Base-by-base conservation (phyloP, 2,329 filamentous ascomycete genomes). In the Moelleriella libera region DNA sequence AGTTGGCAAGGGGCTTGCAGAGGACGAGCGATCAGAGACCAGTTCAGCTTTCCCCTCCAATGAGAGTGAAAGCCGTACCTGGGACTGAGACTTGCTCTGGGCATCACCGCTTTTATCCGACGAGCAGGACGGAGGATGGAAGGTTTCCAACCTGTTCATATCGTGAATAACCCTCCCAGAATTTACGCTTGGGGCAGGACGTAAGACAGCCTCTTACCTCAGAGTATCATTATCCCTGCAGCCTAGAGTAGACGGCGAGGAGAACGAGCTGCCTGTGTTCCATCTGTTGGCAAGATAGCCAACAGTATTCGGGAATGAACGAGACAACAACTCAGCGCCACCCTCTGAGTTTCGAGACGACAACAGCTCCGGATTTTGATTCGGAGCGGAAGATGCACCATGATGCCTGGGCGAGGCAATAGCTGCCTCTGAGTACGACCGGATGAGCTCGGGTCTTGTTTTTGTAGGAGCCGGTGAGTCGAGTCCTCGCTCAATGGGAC, bases 21-120 rank as follows among this genome's bases (percentile, higher is more conserved):
- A 54, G 48, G 85, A 84, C 3, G 83, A 83, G 31, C 83, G 78
- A 51, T 82, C 75, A 47, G 83, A 79, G 28, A 89, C 78, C 46
- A 96, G 73, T 57, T 90, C 84, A n/a, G 90, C 90, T 59, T 89
- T 90, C 54, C 90, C 90, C 58, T 96, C 88, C 32, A 89, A 75
- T 14, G 87, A 92, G 58, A 92, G 80, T 2, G 86, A 88, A 30
- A 96, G 72, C 45, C 88, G 82, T 49, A 94, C 75, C 30, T 77
- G 74, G n/a, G 70, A 65, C 44, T 66, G 64, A 43, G 66, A 64
- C 45, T 63, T 66, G 52, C 50, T 52, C 8, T 44, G 45, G 32
- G 45, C 61, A 63, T 45, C 62, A 58, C 47, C 67, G 59, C 69
- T 67, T n/a, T 63, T 59, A 44, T 63, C 62, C 28, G 66, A 65